phyloP scores from a whole-genome alignment of 2,329 filamentous ascomycete species.

The Balansia obtecta region DNA sequence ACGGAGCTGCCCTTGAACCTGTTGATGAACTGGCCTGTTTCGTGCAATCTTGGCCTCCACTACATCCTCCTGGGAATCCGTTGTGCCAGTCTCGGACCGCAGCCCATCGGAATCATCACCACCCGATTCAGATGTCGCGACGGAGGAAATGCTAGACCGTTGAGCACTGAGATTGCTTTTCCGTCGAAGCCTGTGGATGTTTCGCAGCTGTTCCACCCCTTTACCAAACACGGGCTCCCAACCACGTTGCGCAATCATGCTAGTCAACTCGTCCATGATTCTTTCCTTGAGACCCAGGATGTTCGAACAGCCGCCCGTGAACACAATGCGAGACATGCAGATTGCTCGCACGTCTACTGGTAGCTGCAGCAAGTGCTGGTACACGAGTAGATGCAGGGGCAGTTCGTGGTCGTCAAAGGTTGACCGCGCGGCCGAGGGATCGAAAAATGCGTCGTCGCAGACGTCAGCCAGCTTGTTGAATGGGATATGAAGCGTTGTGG shows the following conservation, averaged over 20 bases:
- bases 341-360: conserved; percentile 71
- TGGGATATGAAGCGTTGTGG: conserved; percentile 48
- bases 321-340: conserved; percentile 81
- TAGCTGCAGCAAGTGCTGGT: conserved; percentile 60
- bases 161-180: conserved; percentile 11
- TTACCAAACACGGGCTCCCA: conserved; percentile 71
- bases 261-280: conserved; percentile 61
- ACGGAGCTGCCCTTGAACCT: conserved; percentile 47
- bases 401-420: conserved; percentile 81
- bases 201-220: conserved; percentile 42
- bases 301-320: conserved; percentile 69
- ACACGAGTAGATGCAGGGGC: conserved; percentile 64
- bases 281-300: conserved; percentile 70
- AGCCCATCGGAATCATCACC: conserved; percentile 14
- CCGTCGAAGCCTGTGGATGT: conserved; percentile 28
- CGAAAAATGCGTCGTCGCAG: conserved; percentile 66
- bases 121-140: conserved; percentile 12
- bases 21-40: conserved; percentile 22
- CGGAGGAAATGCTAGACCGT: conserved; percentile 11
- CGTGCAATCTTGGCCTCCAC: conserved; percentile 25
- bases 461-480: conserved; percentile 62
- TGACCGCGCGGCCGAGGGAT: conserved; percentile 30
- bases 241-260: conserved; percentile 52
- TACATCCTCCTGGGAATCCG: conserved; percentile 16
- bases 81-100: conserved; percentile 13